Evolutionary conservation across 1,284 basidiomycete species (phyloP), one percentile per base, ranked within the genome.

Genomic region (Tetrapyrgos nigripes): DNA sequence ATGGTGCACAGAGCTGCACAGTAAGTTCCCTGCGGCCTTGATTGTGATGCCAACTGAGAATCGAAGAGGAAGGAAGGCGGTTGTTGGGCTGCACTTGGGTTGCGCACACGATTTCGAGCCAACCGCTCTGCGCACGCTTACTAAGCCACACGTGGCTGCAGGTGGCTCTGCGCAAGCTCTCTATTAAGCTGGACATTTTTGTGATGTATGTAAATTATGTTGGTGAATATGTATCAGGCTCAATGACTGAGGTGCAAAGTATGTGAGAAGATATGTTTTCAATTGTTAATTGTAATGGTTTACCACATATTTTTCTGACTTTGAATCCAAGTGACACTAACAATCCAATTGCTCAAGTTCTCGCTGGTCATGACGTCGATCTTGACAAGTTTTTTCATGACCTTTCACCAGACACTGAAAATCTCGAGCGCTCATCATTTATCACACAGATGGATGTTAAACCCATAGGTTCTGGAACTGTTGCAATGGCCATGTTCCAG

Each of bases 261-360:
- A 50, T 50, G 49, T 14, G 28, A 19, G 29, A 50, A 50, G 49
- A 50, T 9, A 29, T 50, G 24, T 31, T 24, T n/a, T 24, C 49
- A 6, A 31, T 50, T 31, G 21, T 28, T 14, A 31, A 28, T 19
- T 17, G 8, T 19, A 35, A 19, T 31, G 49, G 49, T 13, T 14
- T 28, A 19, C 49, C 49, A 27, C 28, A 24, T 28, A 50, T 50
- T 19, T 50, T 50, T 21, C 33, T 50, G 17, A 50, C 49, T 33
- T 28, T 50, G 4, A 50, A 50, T 51, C 56, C 59, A 1, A 48
- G 55, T 10, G 63, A 64, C 44, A 61, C 61, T 3, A 51, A 57
- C 26, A 64, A 59, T 49, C 63, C 61, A 2, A 31, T 64, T n/a
- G 50, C 56, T 5, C 35, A 57, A 13, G 62, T 62, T 9, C 50